Evolutionary conservation across 2,329 filamentous ascomycete species (phyloP).

Genomic region (Pseudovirgaria hyperparasitica): DNA sequence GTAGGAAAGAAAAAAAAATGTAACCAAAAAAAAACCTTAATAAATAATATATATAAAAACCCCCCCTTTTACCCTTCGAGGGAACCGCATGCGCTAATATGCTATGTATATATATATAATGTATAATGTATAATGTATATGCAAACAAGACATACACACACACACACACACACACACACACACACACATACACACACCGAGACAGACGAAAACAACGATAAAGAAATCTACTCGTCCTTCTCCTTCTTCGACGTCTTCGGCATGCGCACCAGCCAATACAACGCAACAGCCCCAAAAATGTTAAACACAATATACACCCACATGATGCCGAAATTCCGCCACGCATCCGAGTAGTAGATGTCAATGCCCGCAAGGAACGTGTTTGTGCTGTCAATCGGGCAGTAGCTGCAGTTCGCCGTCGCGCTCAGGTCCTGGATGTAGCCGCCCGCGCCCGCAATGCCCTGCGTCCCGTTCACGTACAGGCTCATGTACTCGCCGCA

Average conservation of each 20-base stretch:
- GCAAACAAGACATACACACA: too few relatives aligned
- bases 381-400: conserved; percentile 30
- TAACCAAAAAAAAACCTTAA: too few relatives aligned
- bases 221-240: too few relatives aligned
- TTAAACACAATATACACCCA: conserved; percentile 43
- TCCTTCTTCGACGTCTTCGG: conserved; percentile 37
- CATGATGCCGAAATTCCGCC: conserved; percentile 43
- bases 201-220: too few relatives aligned
- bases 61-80: too few relatives aligned
- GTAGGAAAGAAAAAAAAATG: too few relatives aligned
- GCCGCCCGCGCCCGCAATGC: conserved; percentile 18
- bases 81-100: too few relatives aligned
- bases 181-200: too few relatives aligned
- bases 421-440: conserved; percentile 21
- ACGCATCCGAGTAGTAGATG: conserved; percentile 31
- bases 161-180: too few relatives aligned
- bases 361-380: conserved; percentile 28
- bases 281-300: conserved; percentile 30
- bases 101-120: too few relatives aligned
- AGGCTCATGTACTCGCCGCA: conserved; percentile 26
- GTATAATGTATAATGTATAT: too few relatives aligned
- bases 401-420: conserved; percentile 25
- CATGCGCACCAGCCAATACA: conserved; percentile 44
- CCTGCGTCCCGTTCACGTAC: conserved; percentile 24
- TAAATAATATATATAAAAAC: too few relatives aligned